These are phyloP conservation scores for Toxoplasma gondii DNA, from an alignment of 169 alveolate species.

Conservation along the genomic window DNA sequence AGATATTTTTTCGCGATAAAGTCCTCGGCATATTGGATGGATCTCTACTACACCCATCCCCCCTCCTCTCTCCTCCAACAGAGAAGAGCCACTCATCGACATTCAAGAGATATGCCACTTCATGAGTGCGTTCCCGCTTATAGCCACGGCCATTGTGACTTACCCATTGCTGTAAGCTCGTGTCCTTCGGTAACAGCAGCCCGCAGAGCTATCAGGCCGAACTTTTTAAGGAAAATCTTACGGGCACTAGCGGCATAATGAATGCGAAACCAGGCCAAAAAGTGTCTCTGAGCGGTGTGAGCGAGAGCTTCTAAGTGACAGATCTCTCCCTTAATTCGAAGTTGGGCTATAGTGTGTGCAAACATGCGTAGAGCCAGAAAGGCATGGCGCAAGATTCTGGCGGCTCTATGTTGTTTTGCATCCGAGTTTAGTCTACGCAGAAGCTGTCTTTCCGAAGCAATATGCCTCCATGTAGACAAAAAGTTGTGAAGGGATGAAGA, in stretches of 20 bases:
- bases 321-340: not conserved
- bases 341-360: not conserved
- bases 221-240: not conserved
- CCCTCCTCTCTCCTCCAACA: too few species aligned
- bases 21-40: too few species aligned
- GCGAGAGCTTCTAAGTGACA: not conserved
- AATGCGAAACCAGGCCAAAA: not conserved
- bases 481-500: not conserved
- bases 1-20: too few species aligned
- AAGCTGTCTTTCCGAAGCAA: not conserved
- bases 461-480: not conserved
- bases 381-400: not conserved
- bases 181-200: not conserved
- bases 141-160: not conserved
- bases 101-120: too few species aligned
- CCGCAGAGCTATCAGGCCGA: not conserved
- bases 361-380: not conserved
- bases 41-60: too few species aligned
- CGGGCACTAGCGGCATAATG: slow-evolving; percentile 17
- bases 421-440: not conserved
- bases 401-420: not conserved
- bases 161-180: not conserved
- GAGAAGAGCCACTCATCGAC: too few species aligned
- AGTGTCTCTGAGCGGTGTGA: not conserved
- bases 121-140: too few species aligned